Base-by-base conservation (phyloP, 139 green algal genomes). In the Volvox reticuliferus region DNA sequence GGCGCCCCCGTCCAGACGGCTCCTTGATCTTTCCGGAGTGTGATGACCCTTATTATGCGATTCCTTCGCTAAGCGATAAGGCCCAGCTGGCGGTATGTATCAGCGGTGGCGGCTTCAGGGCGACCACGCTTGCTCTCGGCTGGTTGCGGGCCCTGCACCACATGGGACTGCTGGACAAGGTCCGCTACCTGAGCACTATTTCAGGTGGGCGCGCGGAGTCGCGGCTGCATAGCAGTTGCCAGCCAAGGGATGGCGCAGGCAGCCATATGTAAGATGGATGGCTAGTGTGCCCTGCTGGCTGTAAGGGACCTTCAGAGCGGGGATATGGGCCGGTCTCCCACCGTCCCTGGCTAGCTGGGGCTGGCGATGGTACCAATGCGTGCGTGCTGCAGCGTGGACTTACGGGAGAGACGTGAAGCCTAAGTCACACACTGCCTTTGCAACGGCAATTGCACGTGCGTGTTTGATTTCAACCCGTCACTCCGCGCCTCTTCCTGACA, bases 41-140 rank as follows among this genome's bases (percentile, higher is more conserved):
- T 1, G 26, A 68, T 6, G 84, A 89, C 44, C 37, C 19, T 1
- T 44, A 89, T 19, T 89, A 82, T 33, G 69, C 32, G 0, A 5
- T 89, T 13, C 26, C 26, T 1, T 37, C 1, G 37, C 28, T 89
- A 19, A 65, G 9, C 3, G 36, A 80, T 22, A 87, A 87, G 82
- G 24, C 68, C 2, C 18, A 13, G 18, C 0, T 82, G 16, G 84
- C 69, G 20, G n/a, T 89, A 1, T 89, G 84, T 71, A 82, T 89
- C 28, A 61, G 37, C 37, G 84, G 84, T 19, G 84, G 84, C 44
- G 84, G 84, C 84, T 73, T 89, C 37, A 24, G 84, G 12, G 84
- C 84, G 5, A 61, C 69, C 28, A 89, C 84, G 1, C 44, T 81
- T n/a, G 68, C 32, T 0, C 44, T 89, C 68, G 84, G 84, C 28